These are phyloP conservation scores for Populus hybrid DNA, from an alignment of 441 rosid species.

Conservation along the genomic window DNA sequence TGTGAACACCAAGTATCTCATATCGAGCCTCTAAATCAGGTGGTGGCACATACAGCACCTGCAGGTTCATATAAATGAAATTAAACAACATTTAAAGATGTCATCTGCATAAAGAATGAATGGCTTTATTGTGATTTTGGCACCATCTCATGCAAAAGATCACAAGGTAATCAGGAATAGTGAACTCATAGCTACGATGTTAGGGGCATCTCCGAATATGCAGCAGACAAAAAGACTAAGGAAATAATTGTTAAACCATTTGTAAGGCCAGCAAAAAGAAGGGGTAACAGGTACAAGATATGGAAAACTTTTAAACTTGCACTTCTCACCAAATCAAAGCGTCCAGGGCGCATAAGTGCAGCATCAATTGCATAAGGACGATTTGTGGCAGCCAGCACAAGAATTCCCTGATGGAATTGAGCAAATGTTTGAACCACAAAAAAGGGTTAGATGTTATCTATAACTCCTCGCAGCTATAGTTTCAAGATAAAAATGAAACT, in stretches of 20 bases:
- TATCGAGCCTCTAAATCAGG: conserved; percentile 77
- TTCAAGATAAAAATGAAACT: conserved; percentile 5
- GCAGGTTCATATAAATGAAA: background rate
- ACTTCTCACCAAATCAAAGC: conserved; percentile 71
- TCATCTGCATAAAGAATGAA: background rate
- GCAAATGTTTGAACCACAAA: background rate
- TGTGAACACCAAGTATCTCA: conserved; percentile 81
- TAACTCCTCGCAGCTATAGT: background rate
- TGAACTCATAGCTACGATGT: background rate
- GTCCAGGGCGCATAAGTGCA: conserved; percentile 94
- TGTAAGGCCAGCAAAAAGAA: background rate
- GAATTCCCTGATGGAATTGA: conserved; percentile 58
- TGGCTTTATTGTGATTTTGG: background rate
- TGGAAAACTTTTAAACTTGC: conserved; percentile 1
- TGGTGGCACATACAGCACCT: conserved; percentile 83
- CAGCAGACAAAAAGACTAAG: background rate
- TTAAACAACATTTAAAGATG: background rate
- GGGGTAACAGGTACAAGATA: background rate
- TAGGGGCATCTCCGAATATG: background rate
- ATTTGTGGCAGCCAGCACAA: conserved; percentile 92
- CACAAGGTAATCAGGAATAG: background rate
- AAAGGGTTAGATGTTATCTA: background rate
- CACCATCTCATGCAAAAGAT: background rate
- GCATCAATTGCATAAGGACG: conserved; percentile 87
- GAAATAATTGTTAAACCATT: background rate